phyloP scores from a whole-genome alignment of 371 early-diverging fungal species.

The Apophysomyces elegans region DNA sequence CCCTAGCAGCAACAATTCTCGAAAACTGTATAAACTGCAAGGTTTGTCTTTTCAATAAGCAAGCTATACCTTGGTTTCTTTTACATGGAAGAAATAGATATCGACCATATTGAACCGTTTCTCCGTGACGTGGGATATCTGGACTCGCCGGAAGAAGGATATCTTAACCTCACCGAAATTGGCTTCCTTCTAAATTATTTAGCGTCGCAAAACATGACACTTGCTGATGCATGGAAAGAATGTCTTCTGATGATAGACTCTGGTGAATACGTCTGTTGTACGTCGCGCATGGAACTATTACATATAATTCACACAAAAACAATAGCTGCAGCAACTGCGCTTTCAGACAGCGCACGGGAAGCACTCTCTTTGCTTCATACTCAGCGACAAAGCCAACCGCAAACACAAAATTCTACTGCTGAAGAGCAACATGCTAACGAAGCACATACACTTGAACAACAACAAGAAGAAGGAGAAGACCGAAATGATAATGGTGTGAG shows the following conservation, averaged over 20 bases:
- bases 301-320: neutral
- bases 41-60: conserved; percentile 1
- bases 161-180: conserved; percentile 24
- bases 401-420: neutral
- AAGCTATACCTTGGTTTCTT: neutral
- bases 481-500: too few species aligned
- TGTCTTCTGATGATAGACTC: conserved; percentile 25
- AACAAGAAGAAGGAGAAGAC: too few species aligned
- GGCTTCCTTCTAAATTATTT: conserved; percentile 14
- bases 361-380: neutral
- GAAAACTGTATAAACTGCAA: conserved; percentile 23
- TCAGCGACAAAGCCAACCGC: neutral
- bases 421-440: neutral
- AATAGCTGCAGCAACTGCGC: conserved; percentile 8
- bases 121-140: conserved; percentile 13
- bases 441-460: too few species aligned
- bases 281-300: conserved; percentile 4
- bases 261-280: conserved; percentile 20
- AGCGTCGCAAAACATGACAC: conserved; percentile 4
- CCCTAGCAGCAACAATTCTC: conserved; percentile 1
- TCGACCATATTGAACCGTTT: conserved; percentile 3
- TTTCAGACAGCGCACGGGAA: neutral
- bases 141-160: conserved; percentile 22
- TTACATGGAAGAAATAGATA: conserved; percentile 10
- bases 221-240: conserved; percentile 21